Base-by-base conservation (phyloP, 2,329 filamentous ascomycete species). In the Beauveria scarabaeidicola region DNA sequence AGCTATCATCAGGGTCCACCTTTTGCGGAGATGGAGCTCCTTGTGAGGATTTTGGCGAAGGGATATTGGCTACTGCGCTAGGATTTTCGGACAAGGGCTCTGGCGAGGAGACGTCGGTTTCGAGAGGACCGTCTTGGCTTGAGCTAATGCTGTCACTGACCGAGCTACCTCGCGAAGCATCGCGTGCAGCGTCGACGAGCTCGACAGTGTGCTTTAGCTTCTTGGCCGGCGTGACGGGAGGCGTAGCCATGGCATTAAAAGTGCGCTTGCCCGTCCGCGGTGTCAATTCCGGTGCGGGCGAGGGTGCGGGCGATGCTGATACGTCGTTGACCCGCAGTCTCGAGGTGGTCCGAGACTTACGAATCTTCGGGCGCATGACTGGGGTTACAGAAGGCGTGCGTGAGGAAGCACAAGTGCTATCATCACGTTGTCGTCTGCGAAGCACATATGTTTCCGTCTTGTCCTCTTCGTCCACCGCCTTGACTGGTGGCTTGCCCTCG, bases 321-420 rank as follows among this genome's bases (percentile, higher is more conserved):
- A 2, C 3, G 15, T 72, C 70, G 13, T 71, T 68, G 0, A 69
- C 70, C 19, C 23, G 72, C 64, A 6, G 65, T 69, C 64, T 74
- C 74, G 4, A 57, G 9, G 40, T 32, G 2, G 71, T 66, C 57
- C 70, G 63, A 6, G 68, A 65, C 66, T 77, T 81, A 27, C 70
- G 70, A 23, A 84, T 70, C 15, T 77, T 77, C 1, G 80, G 81
- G 13, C 81, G 76, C 32, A 83, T 77, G 29, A 81, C 78, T 1
- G 82, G 82, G 0, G 78, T 81, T 27, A 81, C 77, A 0, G 83
- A 86, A 2, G 82, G 77, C 5, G 81, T 82, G 61, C 83, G 75
- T 19, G 83, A 86, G 6, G 75, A 75, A 47, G 74, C 72, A 43
- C 73, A 74, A 55, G 77, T 71, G 63, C 78, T 79, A 43, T 80